phyloP scores from a whole-genome alignment of 768 basidiomycete species.

The Arthromyces matolae region DNA sequence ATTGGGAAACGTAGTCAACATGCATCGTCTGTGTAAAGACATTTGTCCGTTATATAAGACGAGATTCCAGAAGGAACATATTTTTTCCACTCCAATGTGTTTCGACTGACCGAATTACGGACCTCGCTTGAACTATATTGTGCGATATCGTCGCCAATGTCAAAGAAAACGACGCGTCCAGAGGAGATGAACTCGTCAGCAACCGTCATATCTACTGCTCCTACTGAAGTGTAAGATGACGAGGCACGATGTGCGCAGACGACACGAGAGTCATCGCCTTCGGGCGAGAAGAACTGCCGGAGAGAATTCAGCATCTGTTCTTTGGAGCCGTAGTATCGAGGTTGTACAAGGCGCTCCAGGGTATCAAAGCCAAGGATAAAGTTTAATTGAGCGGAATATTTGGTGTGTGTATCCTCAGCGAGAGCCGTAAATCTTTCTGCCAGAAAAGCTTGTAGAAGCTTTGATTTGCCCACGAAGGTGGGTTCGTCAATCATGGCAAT shows the following conservation, averaged over 20 bases:
- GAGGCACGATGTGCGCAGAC: conserved; percentile 52
- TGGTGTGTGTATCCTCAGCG: conserved; percentile 1
- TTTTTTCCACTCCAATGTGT: conserved; percentile 15
- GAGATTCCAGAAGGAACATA: conserved; percentile 17
- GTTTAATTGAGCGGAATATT: conserved; percentile 41
- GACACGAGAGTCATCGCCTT: conserved; percentile 50
- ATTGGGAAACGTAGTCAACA: no score
- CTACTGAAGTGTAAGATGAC: conserved; percentile 5
- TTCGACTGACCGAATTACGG: conserved; percentile 39
- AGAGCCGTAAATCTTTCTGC: conserved; percentile 28
- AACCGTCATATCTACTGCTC: conserved; percentile 22
- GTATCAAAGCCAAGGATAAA: conserved; percentile 87
- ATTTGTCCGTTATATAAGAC: conserved; percentile 17
- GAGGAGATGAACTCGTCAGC: conserved; percentile 48
- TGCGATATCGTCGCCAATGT: conserved; percentile 54
- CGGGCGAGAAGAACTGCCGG: conserved; percentile 51
- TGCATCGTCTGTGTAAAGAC: conserved; percentile 7
- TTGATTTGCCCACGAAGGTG: conserved; percentile 82
- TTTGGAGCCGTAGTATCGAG: conserved; percentile 65
- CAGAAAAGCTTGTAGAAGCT: conserved; percentile 51
- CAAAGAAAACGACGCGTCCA: conserved; percentile 54
- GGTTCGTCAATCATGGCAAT: conserved; percentile 85
- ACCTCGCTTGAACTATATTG: conserved; percentile 70
- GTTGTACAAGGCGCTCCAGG: conserved; percentile 71
- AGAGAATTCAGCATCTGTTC: conserved; percentile 55